Base-by-base conservation (phyloP, 192 early-diverging fungal genomes). In the Coemansia sp. region DNA sequence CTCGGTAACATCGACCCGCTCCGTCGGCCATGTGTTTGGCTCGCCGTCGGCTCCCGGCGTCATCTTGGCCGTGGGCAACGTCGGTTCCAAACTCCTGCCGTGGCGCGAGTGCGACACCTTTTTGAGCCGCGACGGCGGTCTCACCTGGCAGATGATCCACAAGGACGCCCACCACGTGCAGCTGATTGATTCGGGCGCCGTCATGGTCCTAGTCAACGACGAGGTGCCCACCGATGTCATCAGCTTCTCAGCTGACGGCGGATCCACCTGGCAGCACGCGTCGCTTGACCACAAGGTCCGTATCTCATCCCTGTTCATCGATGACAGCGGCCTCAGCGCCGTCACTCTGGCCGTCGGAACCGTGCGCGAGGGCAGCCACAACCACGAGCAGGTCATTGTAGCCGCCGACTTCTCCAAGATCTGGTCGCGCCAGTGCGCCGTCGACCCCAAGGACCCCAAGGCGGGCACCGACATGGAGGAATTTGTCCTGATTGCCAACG, bases 11-110 rank as follows among this genome's bases (percentile, higher is more conserved):
- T 74, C 78, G 2, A 60, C 74, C 5, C 78, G 78, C 25, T 81
- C 88, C 38, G 54, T 79, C 18, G 91, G 90, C 5, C 78, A 77
- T 10, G 77, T 93, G 7, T 93, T 89, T 58, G 87, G 87, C 17
- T 79, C 85, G 1, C 53, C 67, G 14, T 70, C 83, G 5, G 84
- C 92, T 30, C 81, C 91, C 6, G 95, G 95, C 39, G 72, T 93
- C 9, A 60, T 97, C n/a, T 60, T 95, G 76, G 95, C 91, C 28
- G 90, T 97, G 17, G 95, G 95, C 17, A 89, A 74, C 49, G 94
- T 93, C 9, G 92, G 94, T 18, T 25, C 71, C 0, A 70, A 83
- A 43, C 74, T 96, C 9, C 38, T 80, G 19, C 73, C 80, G 3
- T 92, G 89, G 67, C 78, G 79, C 23, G 76, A 87, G 20, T 85